phyloP scores from a whole-genome alignment of 2,329 filamentous ascomycete species.

The Trichoderma aggressivum region DNA sequence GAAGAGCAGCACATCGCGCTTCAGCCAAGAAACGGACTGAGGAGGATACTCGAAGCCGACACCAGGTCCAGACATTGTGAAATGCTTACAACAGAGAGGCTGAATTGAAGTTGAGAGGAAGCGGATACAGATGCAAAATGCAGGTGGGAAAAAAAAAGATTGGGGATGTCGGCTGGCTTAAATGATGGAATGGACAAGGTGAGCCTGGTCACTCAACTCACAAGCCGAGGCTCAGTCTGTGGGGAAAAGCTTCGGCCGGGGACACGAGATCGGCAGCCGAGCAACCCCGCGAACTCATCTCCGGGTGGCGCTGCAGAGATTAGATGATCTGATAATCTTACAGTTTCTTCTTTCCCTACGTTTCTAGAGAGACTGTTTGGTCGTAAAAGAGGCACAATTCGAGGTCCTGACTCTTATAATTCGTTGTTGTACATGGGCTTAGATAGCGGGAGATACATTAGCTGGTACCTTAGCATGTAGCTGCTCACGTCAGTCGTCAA shows the following conservation, averaged over 20 bases:
- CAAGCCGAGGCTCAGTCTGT: slow-evolving; percentile 12
- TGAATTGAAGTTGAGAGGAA: neutral
- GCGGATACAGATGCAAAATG: neutral
- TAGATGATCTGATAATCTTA: slow-evolving; percentile 5
- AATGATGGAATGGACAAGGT: neutral
- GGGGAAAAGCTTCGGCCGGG: slow-evolving; percentile 8
- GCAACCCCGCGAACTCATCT: slow-evolving; percentile 11
- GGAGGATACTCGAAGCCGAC: slow-evolving; percentile 77
- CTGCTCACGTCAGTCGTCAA: neutral
- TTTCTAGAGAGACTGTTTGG: neutral
- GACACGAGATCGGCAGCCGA: neutral
- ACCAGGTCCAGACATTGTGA: slow-evolving; percentile 46
- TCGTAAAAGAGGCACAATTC: neutral
- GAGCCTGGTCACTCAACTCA: neutral
- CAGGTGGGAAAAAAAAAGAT: neutral
- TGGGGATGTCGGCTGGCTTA: neutral
- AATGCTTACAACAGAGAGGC: neutral
- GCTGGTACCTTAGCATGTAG: neutral
- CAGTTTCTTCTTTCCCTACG: neutral
- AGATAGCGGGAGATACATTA: neutral
- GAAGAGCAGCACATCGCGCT: slow-evolving; percentile 85
- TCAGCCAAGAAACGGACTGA: slow-evolving; percentile 75
- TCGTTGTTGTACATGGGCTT: neutral
- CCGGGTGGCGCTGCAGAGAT: neutral
- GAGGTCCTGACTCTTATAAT: neutral